Evolutionary conservation across 2,329 filamentous ascomycete genomes (phyloP).

Genomic region (Colletotrichum sp.): DNA sequence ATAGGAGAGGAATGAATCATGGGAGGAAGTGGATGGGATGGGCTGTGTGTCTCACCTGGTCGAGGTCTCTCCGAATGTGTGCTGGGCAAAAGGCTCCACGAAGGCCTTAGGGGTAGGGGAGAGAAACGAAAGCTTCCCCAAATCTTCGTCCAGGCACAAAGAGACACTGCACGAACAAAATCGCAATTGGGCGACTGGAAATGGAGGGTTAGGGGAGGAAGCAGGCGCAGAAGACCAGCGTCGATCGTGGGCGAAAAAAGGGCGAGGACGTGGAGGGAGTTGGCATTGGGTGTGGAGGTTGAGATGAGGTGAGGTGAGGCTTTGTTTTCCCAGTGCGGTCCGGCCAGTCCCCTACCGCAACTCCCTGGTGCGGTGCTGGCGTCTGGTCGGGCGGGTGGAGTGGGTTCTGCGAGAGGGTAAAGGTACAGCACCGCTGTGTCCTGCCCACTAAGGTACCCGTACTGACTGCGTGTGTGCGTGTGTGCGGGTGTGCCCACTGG

Average conservation of each 20-base stretch:
- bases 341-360: conserved; percentile 7
- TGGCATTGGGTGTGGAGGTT: conserved; percentile 33
- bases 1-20: background rate
- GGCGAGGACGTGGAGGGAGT: conserved; percentile 31
- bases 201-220: conserved; percentile 32
- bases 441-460: background rate
- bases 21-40: conserved; percentile 4
- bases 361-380: background rate
- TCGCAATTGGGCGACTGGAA: conserved; percentile 42
- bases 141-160: conserved; percentile 13
- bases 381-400: background rate
- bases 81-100: conserved; percentile 4
- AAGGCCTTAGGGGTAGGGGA: background rate
- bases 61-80: background rate
- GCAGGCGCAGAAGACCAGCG: conserved; percentile 25
- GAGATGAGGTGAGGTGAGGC: conserved; percentile 39
- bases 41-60: conserved; percentile 20
- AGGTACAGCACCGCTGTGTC: background rate
- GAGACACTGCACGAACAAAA: conserved; percentile 31
- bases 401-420: background rate
- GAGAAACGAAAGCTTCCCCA: conserved; percentile 18
- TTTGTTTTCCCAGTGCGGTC: conserved; percentile 39
- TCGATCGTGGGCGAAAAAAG: conserved; percentile 27
- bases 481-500: background rate
- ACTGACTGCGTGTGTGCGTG: background rate